A percentile compares a stretch with the other conserved stretches of the same genome.
Conservation (phyloP, 2,329 filamentous ascomycete genomes). For the Neocucurbitaria cava region DNA sequence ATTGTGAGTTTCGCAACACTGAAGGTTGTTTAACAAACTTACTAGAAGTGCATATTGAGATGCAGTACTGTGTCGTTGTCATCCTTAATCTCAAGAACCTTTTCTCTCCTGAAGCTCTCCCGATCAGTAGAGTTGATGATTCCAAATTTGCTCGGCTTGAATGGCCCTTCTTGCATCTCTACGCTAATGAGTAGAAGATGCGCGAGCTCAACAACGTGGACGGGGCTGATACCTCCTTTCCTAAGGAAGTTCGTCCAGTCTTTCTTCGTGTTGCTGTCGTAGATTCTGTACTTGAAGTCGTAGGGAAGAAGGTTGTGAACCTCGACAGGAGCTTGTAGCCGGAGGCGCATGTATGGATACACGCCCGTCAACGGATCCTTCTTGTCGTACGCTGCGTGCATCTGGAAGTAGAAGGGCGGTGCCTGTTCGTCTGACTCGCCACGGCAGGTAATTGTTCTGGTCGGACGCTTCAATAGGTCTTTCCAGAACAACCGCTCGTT, state of each 20-base stretch:
- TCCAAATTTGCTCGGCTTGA: constrained; percentile 93
- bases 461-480: constrained; percentile 84
- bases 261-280: constrained; percentile 97
- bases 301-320: constrained; percentile 94
- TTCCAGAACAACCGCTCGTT: constrained; percentile 90
- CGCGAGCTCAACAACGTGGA: constrained; percentile 95
- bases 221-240: constrained; percentile 94
- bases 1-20: constrained; percentile 17
- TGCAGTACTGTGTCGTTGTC: constrained; percentile 79
- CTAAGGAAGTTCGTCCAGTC: constrained; percentile 99
- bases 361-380: constrained; percentile 81
- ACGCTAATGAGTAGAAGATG: constrained; percentile 91
- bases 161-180: constrained; percentile 95
- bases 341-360: constrained; percentile 94
- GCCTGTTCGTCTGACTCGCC: constrained; percentile 80
- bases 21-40: constrained; percentile 33
- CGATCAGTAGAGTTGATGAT: constrained; percentile 92
- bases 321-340: constrained; percentile 89
- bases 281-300: constrained; percentile 99
- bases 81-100: constrained; percentile 81
- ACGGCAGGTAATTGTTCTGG: constrained; percentile 85
- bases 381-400: constrained; percentile 84
- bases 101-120: constrained; percentile 87
- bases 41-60: constrained; percentile 88
- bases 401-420: constrained; percentile 94